A percentile compares a stretch with the other conserved stretches of the same genome.
These are phyloP conservation scores for Simplicillium sp. DNA, from an alignment of 2,329 filamentous ascomycete genomes.

Conservation along the genomic window DNA sequence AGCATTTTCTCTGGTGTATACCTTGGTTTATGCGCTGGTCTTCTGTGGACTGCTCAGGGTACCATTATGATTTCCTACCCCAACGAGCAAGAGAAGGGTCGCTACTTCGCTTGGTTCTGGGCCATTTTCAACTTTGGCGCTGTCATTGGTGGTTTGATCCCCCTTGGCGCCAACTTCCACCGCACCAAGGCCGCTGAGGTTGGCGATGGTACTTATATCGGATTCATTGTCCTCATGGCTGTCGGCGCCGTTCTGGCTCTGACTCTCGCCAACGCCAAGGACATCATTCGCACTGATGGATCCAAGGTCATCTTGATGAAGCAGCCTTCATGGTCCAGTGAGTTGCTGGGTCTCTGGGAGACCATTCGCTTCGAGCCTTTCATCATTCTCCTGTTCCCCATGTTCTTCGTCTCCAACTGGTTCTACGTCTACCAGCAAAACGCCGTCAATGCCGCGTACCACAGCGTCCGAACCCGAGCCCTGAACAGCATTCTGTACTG, in stretches of 20 bases:
- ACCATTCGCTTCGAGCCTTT: slow-evolving; percentile 62
- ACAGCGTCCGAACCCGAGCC: slow-evolving; percentile 65
- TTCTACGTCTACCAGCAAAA: slow-evolving; percentile 85
- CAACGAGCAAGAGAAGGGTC: slow-evolving; percentile 21
- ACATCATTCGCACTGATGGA: slow-evolving; percentile 61
- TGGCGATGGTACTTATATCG: slow-evolving; percentile 66
- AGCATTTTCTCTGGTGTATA: background rate
- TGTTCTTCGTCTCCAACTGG: slow-evolving; percentile 78
- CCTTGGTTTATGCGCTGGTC: slow-evolving; percentile 1
- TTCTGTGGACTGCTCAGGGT: slow-evolving; percentile 3
- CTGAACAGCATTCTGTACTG: slow-evolving; percentile 77
- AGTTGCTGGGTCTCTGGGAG: slow-evolving; percentile 66
- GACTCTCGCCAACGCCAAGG: slow-evolving; percentile 55
- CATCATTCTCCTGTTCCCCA: slow-evolving; percentile 65
- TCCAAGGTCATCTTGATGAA: slow-evolving; percentile 71
- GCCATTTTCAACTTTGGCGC: slow-evolving; percentile 37
- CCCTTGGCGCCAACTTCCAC: background rate
- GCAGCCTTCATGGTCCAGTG: slow-evolving; percentile 70
- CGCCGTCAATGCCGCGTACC: slow-evolving; percentile 58
- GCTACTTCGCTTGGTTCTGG: slow-evolving; percentile 33
- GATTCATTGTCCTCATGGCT: slow-evolving; percentile 66
- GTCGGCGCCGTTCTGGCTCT: slow-evolving; percentile 56
- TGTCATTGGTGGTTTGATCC: slow-evolving; percentile 28
- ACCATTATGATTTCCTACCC: slow-evolving; percentile 1
- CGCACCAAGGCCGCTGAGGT: slow-evolving; percentile 26